These are phyloP conservation scores for Malus hybrid DNA, from an alignment of 331 rosid genomes.

Conservation along the genomic window DNA sequence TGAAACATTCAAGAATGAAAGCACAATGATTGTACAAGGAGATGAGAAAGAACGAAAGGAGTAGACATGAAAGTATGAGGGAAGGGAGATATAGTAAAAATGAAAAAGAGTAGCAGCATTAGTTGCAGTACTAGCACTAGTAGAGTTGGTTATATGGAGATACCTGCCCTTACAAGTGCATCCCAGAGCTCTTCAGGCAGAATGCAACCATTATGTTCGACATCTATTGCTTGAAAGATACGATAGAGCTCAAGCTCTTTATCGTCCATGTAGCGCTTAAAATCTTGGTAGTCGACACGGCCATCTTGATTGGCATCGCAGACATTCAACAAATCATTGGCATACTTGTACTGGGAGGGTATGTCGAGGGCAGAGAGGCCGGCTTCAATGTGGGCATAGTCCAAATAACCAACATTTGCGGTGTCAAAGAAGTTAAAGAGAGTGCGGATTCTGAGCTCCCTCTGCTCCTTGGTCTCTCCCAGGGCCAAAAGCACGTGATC, in stretches of 20 bases:
- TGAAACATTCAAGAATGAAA: not conserved
- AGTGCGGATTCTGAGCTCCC: conserved; percentile 51
- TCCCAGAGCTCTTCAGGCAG: conserved; percentile 83
- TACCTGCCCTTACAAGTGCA: conserved; percentile 74
- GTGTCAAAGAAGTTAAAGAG: conserved; percentile 65
- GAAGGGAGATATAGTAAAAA: not conserved
- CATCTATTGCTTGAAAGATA: conserved; percentile 82
- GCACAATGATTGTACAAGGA: not conserved
- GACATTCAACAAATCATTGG: conserved; percentile 62
- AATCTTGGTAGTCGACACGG: conserved; percentile 60
- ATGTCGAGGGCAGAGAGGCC: conserved; percentile 65
- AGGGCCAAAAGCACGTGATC: conserved; percentile 76
- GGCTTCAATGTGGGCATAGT: conserved; percentile 46
- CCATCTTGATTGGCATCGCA: conserved; percentile 70
- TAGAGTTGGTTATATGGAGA: not conserved
- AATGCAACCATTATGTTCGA: conserved; percentile 73
- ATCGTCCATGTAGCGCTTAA: conserved; percentile 73
- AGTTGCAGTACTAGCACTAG: not conserved
- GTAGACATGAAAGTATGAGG: not conserved
- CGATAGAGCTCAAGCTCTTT: conserved; percentile 79
- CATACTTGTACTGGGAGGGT: conserved; percentile 73
- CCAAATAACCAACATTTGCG: conserved; percentile 53
- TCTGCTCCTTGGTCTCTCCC: conserved; percentile 66
- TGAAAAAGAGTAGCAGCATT: not conserved
- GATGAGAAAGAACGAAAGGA: not conserved